Evolutionary conservation across 805 yeast species (phyloP).

Genomic region (Myxozyma monticola): DNA sequence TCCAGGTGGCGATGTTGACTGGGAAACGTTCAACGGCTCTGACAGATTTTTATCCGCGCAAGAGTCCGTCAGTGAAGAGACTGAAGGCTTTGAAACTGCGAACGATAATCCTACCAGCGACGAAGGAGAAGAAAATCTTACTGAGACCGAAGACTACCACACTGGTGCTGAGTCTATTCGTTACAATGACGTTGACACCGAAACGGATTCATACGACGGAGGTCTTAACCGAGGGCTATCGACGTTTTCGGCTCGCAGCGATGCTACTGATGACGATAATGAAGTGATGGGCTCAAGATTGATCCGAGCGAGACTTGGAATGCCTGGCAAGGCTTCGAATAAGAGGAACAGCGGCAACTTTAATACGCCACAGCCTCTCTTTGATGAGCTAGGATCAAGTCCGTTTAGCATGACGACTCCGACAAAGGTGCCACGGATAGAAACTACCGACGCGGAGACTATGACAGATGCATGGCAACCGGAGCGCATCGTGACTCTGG

Average conservation of each 20-base stretch:
- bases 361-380: constrained; percentile 24
- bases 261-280: constrained; percentile 21
- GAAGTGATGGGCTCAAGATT: constrained; percentile 21
- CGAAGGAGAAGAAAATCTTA: constrained; percentile 25
- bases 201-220: too few species aligned
- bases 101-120: constrained; percentile 34
- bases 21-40: constrained; percentile 32
- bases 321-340: not conserved
- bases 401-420: constrained; percentile 14
- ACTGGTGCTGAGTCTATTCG: constrained; percentile 36
- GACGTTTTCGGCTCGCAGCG: not conserved
- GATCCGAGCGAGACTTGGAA: constrained; percentile 6
- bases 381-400: constrained; percentile 23
- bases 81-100: constrained; percentile 31
- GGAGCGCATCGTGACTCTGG: constrained; percentile 5
- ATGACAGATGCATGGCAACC: constrained; percentile 23
- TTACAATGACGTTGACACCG: constrained; percentile 36
- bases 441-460: constrained; percentile 3
- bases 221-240: too few species aligned
- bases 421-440: constrained; percentile 1
- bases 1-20: constrained; percentile 19
- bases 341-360: constrained; percentile 27
- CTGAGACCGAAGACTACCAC: constrained; percentile 30
- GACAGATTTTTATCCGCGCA: constrained; percentile 32
- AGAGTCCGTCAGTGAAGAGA: constrained; percentile 33